A percentile compares a stretch with the other conserved stretches of the same genome.
Conservation (phyloP, 1,284 basidiomycete species). For the Meripilus lineatus region DNA sequence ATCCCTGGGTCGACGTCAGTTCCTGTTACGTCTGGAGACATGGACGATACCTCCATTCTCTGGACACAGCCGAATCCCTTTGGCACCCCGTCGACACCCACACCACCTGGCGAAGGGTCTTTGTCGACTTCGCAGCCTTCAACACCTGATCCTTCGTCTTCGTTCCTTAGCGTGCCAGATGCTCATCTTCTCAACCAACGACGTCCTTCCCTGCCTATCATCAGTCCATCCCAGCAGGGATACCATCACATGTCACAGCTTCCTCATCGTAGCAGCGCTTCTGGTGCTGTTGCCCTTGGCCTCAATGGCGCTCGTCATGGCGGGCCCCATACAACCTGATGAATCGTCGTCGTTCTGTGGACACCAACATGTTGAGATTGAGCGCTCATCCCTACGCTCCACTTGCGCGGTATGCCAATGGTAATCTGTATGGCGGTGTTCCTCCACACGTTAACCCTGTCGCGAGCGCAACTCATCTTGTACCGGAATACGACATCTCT, state of each 20-base stretch:
- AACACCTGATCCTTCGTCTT: not conserved
- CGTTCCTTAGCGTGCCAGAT: conserved; percentile 4
- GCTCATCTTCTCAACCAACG: conserved; percentile 10
- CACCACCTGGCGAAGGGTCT: not conserved
- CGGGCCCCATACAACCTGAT: conserved; percentile 9
- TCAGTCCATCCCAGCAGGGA: conserved; percentile 5
- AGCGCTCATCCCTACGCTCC: conserved; percentile 58
- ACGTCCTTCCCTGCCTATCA: conserved; percentile 13
- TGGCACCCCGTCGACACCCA: conserved; percentile 1
- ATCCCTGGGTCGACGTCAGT: too few species aligned
- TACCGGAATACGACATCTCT: conserved; percentile 1
- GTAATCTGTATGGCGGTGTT: conserved; percentile 35
- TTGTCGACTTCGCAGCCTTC: not conserved
- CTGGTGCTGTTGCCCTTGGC: conserved; percentile 1
- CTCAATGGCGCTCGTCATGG: not conserved
- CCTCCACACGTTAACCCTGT: conserved; percentile 11
- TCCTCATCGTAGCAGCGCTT: not conserved
- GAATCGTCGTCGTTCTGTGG: conserved; percentile 10
- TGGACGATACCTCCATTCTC: too few species aligned
- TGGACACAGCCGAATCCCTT: conserved; percentile 7
- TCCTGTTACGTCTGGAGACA: too few species aligned
- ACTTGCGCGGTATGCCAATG: conserved; percentile 53
- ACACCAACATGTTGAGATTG: conserved; percentile 48
- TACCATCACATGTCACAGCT: too few species aligned
- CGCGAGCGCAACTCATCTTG: conserved; percentile 23